These are phyloP conservation scores for Parietaria judaica DNA, from an alignment of 306 rosid species.

Conservation along the genomic window DNA sequence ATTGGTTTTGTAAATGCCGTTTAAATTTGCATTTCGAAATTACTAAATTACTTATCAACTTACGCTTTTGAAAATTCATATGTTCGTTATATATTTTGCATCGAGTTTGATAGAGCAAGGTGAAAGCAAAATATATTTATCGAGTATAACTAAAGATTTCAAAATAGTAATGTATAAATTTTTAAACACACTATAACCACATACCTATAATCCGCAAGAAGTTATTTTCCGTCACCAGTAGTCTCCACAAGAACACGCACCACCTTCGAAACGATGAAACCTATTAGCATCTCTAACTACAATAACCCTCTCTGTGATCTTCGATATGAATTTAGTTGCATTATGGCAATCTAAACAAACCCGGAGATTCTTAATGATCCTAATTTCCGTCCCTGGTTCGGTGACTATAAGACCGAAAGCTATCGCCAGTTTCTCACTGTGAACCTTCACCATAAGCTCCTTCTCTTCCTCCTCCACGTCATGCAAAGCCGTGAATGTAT, in stretches of 20 bases:
- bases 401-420: slow-evolving; percentile 77
- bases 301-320: slow-evolving; percentile 74
- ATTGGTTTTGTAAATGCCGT: slow-evolving; percentile 38
- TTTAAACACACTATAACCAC: slow-evolving; percentile 17
- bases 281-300: slow-evolving; percentile 96
- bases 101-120: neutral
- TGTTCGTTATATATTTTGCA: neutral
- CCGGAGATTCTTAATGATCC: slow-evolving; percentile 89
- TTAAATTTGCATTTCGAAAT: slow-evolving; percentile 6
- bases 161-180: neutral
- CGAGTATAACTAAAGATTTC: neutral
- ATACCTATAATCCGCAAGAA: slow-evolving; percentile 20
- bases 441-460: slow-evolving; percentile 80
- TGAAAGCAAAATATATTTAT: neutral
- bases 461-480: slow-evolving; percentile 98
- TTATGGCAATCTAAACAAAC: slow-evolving; percentile 92
- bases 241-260: slow-evolving; percentile 79
- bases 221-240: slow-evolving; percentile 58
- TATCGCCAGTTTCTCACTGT: slow-evolving; percentile 87
- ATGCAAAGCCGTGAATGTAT: slow-evolving; percentile 70
- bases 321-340: slow-evolving; percentile 82
- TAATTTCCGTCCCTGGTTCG: slow-evolving; percentile 74
- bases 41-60: slow-evolving; percentile 13
- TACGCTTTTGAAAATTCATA: slow-evolving; percentile 10
- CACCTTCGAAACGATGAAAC: slow-evolving; percentile 87